Percentiles rank a stretch among this genome's conserved stretches.
Conservation (phyloP, 1,284 basidiomycete genomes). For the Somion occarium region DNA sequence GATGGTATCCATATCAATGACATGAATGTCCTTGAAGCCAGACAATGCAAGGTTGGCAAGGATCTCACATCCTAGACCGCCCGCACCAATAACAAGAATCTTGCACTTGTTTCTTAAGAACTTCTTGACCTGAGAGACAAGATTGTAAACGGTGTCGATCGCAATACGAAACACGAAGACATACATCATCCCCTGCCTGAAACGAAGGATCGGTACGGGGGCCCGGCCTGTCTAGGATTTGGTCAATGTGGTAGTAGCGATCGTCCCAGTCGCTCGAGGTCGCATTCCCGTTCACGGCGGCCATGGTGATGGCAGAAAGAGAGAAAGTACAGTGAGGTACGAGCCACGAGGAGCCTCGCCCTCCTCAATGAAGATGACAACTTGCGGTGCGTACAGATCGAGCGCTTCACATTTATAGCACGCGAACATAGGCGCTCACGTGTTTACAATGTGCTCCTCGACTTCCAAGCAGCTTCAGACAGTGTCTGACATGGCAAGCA, state of each 20-base stretch:
- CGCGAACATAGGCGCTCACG: no score
- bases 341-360: constrained; percentile 4
- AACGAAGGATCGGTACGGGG: constrained; percentile 78
- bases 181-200: constrained; percentile 67
- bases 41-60: constrained; percentile 89
- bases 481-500: no score
- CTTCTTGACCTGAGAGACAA: constrained; percentile 64
- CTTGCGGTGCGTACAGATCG: background rate
- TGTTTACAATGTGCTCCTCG: no score
- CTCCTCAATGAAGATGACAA: background rate
- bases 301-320: constrained; percentile 28
- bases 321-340: background rate
- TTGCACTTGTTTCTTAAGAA: constrained; percentile 85
- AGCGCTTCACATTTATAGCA: background rate
- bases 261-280: constrained; percentile 59
- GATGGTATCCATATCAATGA: constrained; percentile 99
- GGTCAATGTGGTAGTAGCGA: constrained; percentile 76
- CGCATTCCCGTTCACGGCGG: constrained; percentile 22
- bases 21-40: constrained; percentile 97
- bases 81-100: constrained; percentile 96
- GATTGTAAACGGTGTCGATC: background rate
- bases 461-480: no score
- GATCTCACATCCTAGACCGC: constrained; percentile 94
- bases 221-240: constrained; percentile 76
- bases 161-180: constrained; percentile 23